Percentiles rank a stretch among this genome's conserved stretches.
Evolutionary conservation across 805 yeast genomes (phyloP).

Genomic region (Starmerella stigmatis): DNA sequence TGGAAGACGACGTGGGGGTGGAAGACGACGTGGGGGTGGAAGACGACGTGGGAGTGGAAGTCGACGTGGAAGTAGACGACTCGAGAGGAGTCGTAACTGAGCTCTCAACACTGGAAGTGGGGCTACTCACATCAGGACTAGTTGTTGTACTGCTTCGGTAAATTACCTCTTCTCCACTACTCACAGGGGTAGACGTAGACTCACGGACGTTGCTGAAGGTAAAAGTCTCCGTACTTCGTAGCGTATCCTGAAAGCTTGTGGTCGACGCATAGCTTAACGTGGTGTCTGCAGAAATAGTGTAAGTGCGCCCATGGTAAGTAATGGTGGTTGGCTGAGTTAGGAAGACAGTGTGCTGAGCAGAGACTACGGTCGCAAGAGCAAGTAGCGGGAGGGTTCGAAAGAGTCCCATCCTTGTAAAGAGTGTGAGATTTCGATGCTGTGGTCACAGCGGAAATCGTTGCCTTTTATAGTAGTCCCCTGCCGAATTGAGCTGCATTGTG

Average conservation of each 20-base stretch:
- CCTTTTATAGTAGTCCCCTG: too few species aligned
- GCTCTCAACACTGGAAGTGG: too few species aligned
- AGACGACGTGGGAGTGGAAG: too few species aligned
- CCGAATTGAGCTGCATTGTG: too few species aligned
- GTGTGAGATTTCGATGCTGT: background rate
- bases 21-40: too few species aligned
- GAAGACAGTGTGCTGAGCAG: background rate
- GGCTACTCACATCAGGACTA: too few species aligned
- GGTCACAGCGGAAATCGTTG: too few species aligned
- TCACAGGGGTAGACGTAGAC: background rate
- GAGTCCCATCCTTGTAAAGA: too few species aligned
- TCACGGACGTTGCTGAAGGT: background rate
- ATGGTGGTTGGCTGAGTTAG: conserved; percentile 6
- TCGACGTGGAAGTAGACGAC: too few species aligned
- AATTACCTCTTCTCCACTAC: background rate
- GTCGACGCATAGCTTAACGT: conserved; percentile 11
- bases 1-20: too few species aligned
- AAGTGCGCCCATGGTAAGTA: conserved; percentile 12
- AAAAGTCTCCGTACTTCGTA: background rate
- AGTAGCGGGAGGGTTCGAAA: too few species aligned
- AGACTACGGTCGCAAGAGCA: background rate
- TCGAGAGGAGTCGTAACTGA: too few species aligned
- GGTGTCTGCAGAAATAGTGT: conserved; percentile 15
- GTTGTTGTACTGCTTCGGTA: background rate
- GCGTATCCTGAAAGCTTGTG: background rate